These are phyloP conservation scores for cucumber (Cucumis sativus) DNA, from an alignment of 306 rosid species.

Conservation along the genomic window DNA sequence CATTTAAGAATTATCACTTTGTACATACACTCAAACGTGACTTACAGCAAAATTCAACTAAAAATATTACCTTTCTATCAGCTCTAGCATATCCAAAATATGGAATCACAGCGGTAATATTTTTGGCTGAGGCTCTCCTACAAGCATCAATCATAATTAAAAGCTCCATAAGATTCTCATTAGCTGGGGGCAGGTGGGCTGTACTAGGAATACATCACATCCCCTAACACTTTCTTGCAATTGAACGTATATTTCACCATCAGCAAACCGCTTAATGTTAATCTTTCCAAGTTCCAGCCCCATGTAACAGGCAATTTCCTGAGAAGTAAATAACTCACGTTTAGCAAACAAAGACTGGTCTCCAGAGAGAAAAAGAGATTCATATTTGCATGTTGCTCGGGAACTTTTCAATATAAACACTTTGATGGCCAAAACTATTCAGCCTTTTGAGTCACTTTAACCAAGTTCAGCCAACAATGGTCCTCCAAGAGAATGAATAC, in stretches of 20 bases:
- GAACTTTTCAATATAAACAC: neutral
- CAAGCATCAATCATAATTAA: constrained; percentile 86
- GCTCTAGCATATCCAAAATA: constrained; percentile 99
- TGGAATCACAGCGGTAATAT: constrained; percentile 83
- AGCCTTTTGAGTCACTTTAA: neutral
- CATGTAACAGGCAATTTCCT: constrained; percentile 96
- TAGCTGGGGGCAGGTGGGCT: constrained; percentile 94
- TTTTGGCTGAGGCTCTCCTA: constrained; percentile 91
- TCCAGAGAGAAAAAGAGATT: neutral
- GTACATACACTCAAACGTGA: neutral
- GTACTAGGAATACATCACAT: constrained; percentile 72
- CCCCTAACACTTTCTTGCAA: constrained; percentile 98
- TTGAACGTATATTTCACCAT: constrained; percentile 89
- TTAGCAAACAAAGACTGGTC: constrained; percentile 3
- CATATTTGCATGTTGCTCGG: neutral
- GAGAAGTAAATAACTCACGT: neutral
- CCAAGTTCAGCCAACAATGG: neutral
- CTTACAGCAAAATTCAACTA: neutral
- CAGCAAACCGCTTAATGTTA: constrained; percentile 78
- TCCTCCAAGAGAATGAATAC: neutral
- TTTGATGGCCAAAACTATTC: neutral
- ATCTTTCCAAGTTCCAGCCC: constrained; percentile 82
- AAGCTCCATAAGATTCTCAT: constrained; percentile 96
- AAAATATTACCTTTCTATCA: constrained; percentile 66
- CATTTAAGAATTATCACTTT: neutral